Evolutionary conservation across 2,329 filamentous ascomycete species (phyloP), one percentile per base, ranked within the genome.

Genomic region (Orbilia javanica): DNA sequence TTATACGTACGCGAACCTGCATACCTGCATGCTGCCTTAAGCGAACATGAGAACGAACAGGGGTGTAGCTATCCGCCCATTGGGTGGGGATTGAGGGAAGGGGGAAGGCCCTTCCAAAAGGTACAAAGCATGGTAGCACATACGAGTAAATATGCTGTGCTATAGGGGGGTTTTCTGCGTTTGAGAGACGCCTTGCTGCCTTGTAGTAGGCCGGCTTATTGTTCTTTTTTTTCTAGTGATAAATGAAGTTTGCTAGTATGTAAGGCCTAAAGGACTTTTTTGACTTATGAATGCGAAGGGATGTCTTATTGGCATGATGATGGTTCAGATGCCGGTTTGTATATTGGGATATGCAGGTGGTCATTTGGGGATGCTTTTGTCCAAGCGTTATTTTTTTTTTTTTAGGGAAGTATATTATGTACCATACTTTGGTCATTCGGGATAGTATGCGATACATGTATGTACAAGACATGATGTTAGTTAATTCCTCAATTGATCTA

Each of bases 1-100:
- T 36, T 73, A 63, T 57, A 66, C 69, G 69, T 57, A 66, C 69
- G 69, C 69, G 69, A 73, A 44, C 69, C 60, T 66, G 69, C 69
- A 73, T 72, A 64, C 34, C 27, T 63, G 66, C 36, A 65, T 48
- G 60, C 29, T 44, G 36, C 34, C 31, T 63, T 73, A 57, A 71
- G 67, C 67, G 67, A 68, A 42, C 25, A 34, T 39, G 29, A 42
- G 20, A 42, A 53, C 27, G 31, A 22, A 15, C 44, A 64, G 44
- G 55, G 67, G 55, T 22, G 55, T 39, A 60, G 55, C 55, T 60
- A 60, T 27, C 55, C 55, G 55, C 55, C 31, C n/a, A 8, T 27
- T 36, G 5, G n/a, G n/a, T n/a, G n/a, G n/a, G n/a, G n/a, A n/a
- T n/a, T n/a, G n/a, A n/a, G n/a, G n/a, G n/a, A 6, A 8, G 15